Evolutionary conservation across 306 rosid species (phyloP).

Genomic region (Dalbergia cultrata): DNA sequence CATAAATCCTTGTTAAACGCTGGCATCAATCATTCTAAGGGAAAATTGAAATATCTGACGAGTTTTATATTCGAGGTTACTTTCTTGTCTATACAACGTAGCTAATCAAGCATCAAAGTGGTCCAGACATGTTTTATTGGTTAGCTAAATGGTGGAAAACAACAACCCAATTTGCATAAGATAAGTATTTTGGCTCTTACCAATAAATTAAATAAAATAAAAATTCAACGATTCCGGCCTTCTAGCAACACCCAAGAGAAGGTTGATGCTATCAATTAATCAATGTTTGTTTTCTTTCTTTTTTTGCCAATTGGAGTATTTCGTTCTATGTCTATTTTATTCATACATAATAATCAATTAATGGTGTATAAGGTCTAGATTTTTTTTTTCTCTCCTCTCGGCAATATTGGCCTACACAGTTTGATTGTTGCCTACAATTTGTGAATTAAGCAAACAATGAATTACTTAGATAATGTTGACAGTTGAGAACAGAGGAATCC

Average conservation of each 20-base stretch:
- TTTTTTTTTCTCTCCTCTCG: background rate
- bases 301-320: background rate
- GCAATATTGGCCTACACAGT: background rate
- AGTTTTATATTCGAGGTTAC: constrained; percentile 6
- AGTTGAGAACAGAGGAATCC: constrained; percentile 52
- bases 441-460: constrained; percentile 10
- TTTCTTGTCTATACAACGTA: constrained; percentile 38
- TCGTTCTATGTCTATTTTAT: background rate
- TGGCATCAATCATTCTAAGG: constrained; percentile 39
- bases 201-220: constrained; percentile 20
- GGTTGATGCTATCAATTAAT: background rate
- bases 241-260: constrained; percentile 2
- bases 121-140: constrained; percentile 36
- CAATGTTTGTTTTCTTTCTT: background rate
- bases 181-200: constrained; percentile 38
- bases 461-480: constrained; percentile 21
- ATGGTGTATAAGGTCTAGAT: background rate
- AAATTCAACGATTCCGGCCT: background rate
- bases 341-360: constrained; percentile 16
- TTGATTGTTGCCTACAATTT: constrained; percentile 13
- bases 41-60: constrained; percentile 18
- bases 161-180: background rate
- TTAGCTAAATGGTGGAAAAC: constrained; percentile 10
- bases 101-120: constrained; percentile 37
- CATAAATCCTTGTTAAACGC: constrained; percentile 12